Evolutionary conservation across 2,329 filamentous ascomycete species (phyloP).

Genomic region (Dryadomyces quercus-mongolicae): DNA sequence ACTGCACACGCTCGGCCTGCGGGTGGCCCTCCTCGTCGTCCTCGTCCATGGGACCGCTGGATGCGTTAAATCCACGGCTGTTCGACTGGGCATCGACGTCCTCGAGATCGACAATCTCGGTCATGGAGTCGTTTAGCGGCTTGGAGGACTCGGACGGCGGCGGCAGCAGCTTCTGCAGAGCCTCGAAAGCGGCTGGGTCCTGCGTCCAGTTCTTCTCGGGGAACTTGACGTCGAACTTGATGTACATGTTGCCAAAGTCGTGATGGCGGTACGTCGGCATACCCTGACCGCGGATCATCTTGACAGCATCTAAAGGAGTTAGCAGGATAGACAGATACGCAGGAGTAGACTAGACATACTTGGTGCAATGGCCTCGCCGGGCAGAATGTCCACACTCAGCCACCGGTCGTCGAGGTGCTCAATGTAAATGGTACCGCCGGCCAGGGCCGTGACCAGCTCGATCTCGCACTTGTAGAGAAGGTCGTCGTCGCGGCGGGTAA

Average conservation of each 20-base stretch:
- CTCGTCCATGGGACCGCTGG: conserved; percentile 50
- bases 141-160: conserved; percentile 47
- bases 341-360: conserved; percentile 47
- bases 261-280: conserved; percentile 96
- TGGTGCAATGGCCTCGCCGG: conserved; percentile 88
- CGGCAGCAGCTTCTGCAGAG: conserved; percentile 77
- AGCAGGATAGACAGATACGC: not conserved
- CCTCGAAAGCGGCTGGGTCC: conserved; percentile 58
- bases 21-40: conserved; percentile 68
- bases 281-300: conserved; percentile 90
- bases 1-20: conserved; percentile 71
- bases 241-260: conserved; percentile 90
- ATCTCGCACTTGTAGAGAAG: conserved; percentile 92
- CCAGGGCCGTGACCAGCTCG: conserved; percentile 87
- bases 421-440: conserved; percentile 79
- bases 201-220: conserved; percentile 64
- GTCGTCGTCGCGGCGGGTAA: conserved; percentile 93
- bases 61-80: conserved; percentile 44
- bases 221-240: conserved; percentile 97
- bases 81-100: conserved; percentile 64
- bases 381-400: conserved; percentile 84
- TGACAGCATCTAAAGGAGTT: conserved; percentile 59
- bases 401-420: conserved; percentile 97
- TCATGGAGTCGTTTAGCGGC: conserved; percentile 77
- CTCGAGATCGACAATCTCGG: conserved; percentile 78